Percentiles rank a stretch among this genome's conserved stretches.
These are phyloP conservation scores for Osmanthus fragrans DNA, from an alignment of 257 asterid species.

Conservation along the genomic window DNA sequence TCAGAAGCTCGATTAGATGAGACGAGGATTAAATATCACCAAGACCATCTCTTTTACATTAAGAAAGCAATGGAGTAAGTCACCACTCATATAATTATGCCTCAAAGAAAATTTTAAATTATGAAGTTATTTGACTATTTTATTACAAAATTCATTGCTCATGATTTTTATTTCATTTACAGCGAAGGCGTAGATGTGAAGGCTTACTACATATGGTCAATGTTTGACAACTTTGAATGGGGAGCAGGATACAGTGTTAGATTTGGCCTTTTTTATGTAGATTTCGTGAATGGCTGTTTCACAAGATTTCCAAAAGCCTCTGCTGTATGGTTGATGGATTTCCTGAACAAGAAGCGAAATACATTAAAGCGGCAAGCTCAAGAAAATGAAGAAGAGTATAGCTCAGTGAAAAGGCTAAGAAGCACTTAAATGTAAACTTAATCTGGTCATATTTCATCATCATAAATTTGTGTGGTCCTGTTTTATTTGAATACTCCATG, in stretches of 20 bases:
- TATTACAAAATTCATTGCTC: too few species aligned
- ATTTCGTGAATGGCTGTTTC: background rate
- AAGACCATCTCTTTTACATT: constrained; percentile 20
- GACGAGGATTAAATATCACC: constrained; percentile 14
- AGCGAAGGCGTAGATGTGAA: too few species aligned
- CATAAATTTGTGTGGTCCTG: too few species aligned
- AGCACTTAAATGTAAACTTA: too few species aligned
- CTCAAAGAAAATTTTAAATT: background rate
- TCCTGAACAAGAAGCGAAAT: too few species aligned
- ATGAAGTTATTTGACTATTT: too few species aligned
- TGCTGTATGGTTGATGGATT: background rate
- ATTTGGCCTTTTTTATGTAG: constrained; percentile 9
- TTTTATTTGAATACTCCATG: too few species aligned
- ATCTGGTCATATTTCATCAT: too few species aligned
- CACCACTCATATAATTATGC: too few species aligned
- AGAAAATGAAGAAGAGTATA: too few species aligned
- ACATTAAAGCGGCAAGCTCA: too few species aligned
- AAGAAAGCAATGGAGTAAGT: constrained; percentile 24
- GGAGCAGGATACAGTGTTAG: background rate
- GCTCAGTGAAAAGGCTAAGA: too few species aligned
- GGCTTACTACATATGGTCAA: background rate
- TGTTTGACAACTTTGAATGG: constrained; percentile 19
- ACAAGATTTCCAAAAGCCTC: constrained; percentile 5
- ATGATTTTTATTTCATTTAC: background rate
- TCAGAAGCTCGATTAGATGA: constrained; percentile 17